phyloP scores from a whole-genome alignment of 495 filamentous ascomycete species.

The Xanthoparmelia taractica region DNA sequence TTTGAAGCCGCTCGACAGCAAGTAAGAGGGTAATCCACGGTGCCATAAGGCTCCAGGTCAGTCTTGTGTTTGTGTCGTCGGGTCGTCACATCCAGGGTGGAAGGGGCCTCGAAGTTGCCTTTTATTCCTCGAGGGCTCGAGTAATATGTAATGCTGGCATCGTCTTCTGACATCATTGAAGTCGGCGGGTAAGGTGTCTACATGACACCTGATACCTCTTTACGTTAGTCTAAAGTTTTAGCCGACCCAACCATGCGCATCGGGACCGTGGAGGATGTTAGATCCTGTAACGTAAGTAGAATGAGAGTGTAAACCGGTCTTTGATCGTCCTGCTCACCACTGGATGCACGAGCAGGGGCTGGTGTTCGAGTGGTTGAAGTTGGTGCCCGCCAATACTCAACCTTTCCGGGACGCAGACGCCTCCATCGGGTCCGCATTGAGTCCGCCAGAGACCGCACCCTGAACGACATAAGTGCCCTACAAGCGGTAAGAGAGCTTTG shows the following conservation, averaged over 20 bases:
- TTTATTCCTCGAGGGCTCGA: conserved; percentile 29
- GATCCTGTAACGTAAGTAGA: conserved; percentile 20
- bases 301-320: background rate
- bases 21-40: conserved; percentile 36
- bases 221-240: conserved; percentile 14
- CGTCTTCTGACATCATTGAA: conserved; percentile 36
- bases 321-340: background rate
- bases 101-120: conserved; percentile 38
- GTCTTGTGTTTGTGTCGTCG: too few species aligned
- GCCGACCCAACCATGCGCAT: conserved; percentile 25
- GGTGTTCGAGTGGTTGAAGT: background rate
- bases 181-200: conserved; percentile 39
- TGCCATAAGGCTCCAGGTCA: conserved; percentile 32
- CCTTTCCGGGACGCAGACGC: background rate
- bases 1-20: too few species aligned
- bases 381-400: background rate
- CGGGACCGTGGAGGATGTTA: conserved; percentile 27
- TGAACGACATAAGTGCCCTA: too few species aligned
- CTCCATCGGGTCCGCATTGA: too few species aligned
- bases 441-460: too few species aligned
- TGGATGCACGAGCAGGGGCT: conserved; percentile 5
- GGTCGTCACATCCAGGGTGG: conserved; percentile 31
- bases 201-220: conserved; percentile 27
- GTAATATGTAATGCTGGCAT: conserved; percentile 47
- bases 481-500: too few species aligned